phyloP scores from a whole-genome alignment of 805 yeast species.

The Ogataea neopini region DNA sequence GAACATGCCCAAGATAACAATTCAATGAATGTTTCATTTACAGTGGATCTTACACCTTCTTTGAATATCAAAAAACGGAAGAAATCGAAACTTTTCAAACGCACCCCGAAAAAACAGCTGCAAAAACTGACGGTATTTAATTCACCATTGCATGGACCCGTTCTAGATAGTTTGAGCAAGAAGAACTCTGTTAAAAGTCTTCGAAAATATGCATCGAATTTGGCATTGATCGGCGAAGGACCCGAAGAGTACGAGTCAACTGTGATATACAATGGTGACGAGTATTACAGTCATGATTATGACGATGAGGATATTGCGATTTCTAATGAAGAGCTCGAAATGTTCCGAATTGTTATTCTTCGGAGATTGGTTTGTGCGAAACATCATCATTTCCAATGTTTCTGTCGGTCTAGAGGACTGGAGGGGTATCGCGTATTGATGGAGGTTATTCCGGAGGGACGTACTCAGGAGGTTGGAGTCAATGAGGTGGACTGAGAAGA shows the following conservation, averaged over 20 bases:
- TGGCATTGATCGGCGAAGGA: slow-evolving; percentile 25
- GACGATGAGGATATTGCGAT: slow-evolving; percentile 20
- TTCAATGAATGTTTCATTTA: slow-evolving; percentile 33
- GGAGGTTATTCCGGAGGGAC: background rate
- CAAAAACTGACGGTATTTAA: slow-evolving; percentile 27
- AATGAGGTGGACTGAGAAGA: background rate
- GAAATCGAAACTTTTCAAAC: slow-evolving; percentile 27
- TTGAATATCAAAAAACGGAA: slow-evolving; percentile 28
- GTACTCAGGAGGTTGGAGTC: background rate
- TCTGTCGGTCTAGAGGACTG: slow-evolving; percentile 19
- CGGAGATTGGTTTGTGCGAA: slow-evolving; percentile 28
- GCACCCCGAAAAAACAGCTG: slow-evolving; percentile 29
- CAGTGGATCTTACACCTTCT: slow-evolving; percentile 31
- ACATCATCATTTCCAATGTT: slow-evolving; percentile 31
- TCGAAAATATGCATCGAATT: slow-evolving; percentile 23
- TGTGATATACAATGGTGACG: background rate
- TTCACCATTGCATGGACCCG: slow-evolving; percentile 19
- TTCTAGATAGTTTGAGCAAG: slow-evolving; percentile 2
- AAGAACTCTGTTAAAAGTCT: slow-evolving; percentile 23
- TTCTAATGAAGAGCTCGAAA: slow-evolving; percentile 27
- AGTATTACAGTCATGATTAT: background rate
- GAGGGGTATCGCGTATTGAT: slow-evolving; percentile 11
- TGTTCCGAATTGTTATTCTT: slow-evolving; percentile 28
- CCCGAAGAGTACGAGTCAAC: slow-evolving; percentile 4
- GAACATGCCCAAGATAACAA: slow-evolving; percentile 22